Conservation (phyloP, 164 flowering plant species). For the Annona cherimola region DNA sequence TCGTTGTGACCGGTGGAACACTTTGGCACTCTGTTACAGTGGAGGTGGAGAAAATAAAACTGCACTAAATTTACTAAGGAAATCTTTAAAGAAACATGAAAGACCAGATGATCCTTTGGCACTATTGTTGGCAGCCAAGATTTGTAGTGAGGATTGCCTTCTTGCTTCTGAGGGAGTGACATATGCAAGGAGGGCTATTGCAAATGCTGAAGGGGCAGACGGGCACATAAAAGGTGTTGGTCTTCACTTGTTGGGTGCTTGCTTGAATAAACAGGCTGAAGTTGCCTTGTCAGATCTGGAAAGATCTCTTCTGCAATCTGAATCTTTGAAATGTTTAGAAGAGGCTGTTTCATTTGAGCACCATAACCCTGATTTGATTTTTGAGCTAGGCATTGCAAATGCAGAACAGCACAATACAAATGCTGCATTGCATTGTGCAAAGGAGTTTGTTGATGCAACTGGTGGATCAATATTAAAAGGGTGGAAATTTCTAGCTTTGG, state of each 20-base stretch:
- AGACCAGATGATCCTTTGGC: constrained; percentile 61
- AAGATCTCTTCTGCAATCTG: constrained; percentile 75
- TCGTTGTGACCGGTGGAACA: constrained; percentile 79
- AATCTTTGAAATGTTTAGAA: constrained; percentile 75
- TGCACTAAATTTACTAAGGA: constrained; percentile 77
- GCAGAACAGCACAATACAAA: constrained; percentile 75
- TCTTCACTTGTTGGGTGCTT: constrained; percentile 70
- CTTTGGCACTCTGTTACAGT: constrained; percentile 69
- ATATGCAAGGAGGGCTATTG: constrained; percentile 68
- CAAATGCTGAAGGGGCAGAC: constrained; percentile 36
- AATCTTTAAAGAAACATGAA: constrained; percentile 69
- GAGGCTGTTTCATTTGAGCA: constrained; percentile 52
- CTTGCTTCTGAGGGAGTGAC: constrained; percentile 82
- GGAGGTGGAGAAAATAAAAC: constrained; percentile 53
- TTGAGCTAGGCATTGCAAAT: constrained; percentile 73
- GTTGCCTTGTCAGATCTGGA: constrained; percentile 69
- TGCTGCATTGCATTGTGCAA: constrained; percentile 76
- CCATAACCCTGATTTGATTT: constrained; percentile 58
- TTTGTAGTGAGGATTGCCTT: constrained; percentile 63
- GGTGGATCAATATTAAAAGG: constrained; percentile 85
- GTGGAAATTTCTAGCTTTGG: constrained; percentile 86
- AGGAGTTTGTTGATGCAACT: constrained; percentile 68
- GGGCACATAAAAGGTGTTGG: constrained; percentile 73
- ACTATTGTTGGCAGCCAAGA: constrained; percentile 68
- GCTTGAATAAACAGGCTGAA: constrained; percentile 78